Base-by-base conservation (phyloP, 83 land plant genomes). In the Picea engelmannii region DNA sequence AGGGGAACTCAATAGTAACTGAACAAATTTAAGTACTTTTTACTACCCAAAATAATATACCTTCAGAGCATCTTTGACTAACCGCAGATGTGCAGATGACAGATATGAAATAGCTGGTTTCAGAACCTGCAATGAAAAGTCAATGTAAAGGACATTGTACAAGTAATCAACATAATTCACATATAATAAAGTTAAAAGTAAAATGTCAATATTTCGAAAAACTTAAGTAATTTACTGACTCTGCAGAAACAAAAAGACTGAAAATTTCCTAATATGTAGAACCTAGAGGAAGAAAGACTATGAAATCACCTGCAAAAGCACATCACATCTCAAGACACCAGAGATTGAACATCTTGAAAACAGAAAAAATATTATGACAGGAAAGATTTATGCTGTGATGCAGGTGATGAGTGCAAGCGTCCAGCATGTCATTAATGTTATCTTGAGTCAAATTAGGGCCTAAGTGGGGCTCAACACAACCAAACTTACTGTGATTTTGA, bases 21-120 rank as follows among this genome's bases (percentile, higher is more conserved):
- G 47, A 35, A 47, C 40, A 15, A 42, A 44, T 40, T 35, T 35
- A 16, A 11, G 80, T 24, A 66, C 18, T 21, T 52, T 31, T 73
- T 44, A 73, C 76, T 20, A 10, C 5, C 49, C 38, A 44, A 44
- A 77, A 35, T 13, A 62, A 70, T 64, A 81, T 84, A 95, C 99
- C 96, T 92, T 92, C 44, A 97, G 87, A 71, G 98, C 98, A 74
- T 83, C 86, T 82, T 85, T 78, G 21, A 97, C 98, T 81, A 83
- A 82, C 65, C 87, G 92, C 76, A 95, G 74, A 63, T 97, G 92
- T 40, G 81, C 85, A 68, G 85, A 83, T 52, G 95, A 83, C 31
- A 97, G 96, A 83, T 97, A 97, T 59, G 86, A 86, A 83, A 97
- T 97, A 20, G 89, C 60, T 55, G 95, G 95, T 80, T 85, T 86